Percentiles rank a stretch among this genome's conserved stretches.
These are phyloP conservation scores for Neonectria magnoliae DNA, from an alignment of 2,329 filamentous ascomycete species.

Conservation along the genomic window DNA sequence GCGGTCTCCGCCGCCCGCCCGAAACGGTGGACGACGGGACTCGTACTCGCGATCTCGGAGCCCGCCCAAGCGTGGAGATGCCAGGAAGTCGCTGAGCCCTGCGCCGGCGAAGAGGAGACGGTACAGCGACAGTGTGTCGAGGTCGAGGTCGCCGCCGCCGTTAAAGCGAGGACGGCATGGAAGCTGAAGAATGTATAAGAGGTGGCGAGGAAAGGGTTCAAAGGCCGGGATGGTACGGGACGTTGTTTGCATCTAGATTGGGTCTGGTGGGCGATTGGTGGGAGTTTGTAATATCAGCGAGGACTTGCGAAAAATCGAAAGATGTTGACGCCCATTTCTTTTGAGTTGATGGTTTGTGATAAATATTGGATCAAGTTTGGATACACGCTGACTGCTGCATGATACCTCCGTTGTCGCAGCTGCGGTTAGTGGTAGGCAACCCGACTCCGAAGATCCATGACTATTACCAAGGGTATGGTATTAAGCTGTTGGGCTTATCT, in stretches of 20 bases:
- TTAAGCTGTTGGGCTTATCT: no score
- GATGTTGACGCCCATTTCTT: conserved; percentile 27
- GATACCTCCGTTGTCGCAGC: neutral
- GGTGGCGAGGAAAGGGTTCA: conserved; percentile 3
- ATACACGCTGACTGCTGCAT: neutral
- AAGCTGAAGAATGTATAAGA: conserved; percentile 28
- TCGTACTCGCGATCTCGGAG: conserved; percentile 41
- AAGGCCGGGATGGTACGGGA: conserved; percentile 21
- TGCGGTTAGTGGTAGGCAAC: no score
- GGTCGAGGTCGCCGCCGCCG: conserved; percentile 46
- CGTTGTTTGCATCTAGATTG: conserved; percentile 30
- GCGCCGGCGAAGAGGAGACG: conserved; percentile 44
- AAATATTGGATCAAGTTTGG: neutral
- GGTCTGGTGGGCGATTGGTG: conserved; percentile 24
- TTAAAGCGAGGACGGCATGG: conserved; percentile 46
- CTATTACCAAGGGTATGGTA: neutral
- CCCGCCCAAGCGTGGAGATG: conserved; percentile 30
- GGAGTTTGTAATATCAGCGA: conserved; percentile 34
- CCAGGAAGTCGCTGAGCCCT: conserved; percentile 38
- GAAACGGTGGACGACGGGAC: conserved; percentile 35
- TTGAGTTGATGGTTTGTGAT: conserved; percentile 5
- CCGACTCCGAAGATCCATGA: no score
- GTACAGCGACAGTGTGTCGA: conserved; percentile 45
- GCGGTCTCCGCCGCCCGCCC: conserved; percentile 40
- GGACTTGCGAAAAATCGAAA: conserved; percentile 37